phyloP scores from a whole-genome alignment of 2,329 filamentous ascomycete genomes.

The Pseudovirgaria hyperparasitica region DNA sequence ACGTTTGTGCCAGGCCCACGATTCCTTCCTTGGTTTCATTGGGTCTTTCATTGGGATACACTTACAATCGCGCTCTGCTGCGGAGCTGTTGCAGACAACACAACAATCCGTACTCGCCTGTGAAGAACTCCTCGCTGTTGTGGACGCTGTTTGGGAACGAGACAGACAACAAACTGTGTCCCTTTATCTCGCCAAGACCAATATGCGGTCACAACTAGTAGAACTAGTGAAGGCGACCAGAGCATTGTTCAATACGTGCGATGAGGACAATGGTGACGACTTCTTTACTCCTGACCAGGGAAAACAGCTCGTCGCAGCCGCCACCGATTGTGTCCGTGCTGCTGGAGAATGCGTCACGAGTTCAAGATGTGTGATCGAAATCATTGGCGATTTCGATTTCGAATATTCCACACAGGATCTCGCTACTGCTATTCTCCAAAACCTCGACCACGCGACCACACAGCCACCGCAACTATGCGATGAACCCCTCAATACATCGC shows the following conservation, averaged over 20 bases:
- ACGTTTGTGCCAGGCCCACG: constrained; percentile 66
- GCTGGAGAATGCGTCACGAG: constrained; percentile 86
- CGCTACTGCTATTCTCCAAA: constrained; percentile 20
- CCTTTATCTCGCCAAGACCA: constrained; percentile 55
- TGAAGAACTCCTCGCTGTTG: constrained; percentile 61
- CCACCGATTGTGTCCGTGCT: constrained; percentile 77
- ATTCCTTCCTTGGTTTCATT: constrained; percentile 78
- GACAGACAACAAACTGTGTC: constrained; percentile 55
- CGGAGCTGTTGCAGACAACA: constrained; percentile 70
- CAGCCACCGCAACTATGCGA: constrained; percentile 1
- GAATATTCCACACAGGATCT: no score
- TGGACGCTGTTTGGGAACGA: constrained; percentile 72
- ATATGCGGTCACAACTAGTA: constrained; percentile 69
- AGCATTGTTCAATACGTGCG: constrained; percentile 59
- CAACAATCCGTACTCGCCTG: constrained; percentile 75
- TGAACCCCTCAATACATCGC: constrained; percentile 6
- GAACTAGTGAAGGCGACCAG: constrained; percentile 70
- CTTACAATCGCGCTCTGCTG: constrained; percentile 79
- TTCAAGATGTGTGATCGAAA: constrained; percentile 72
- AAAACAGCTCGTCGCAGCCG: constrained; percentile 59
- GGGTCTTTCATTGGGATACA: constrained; percentile 91
- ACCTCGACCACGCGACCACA: constrained; percentile 7
- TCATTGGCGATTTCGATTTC: constrained; percentile 82
- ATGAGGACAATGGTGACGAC: constrained; percentile 58
- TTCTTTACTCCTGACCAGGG: constrained; percentile 73